Evolutionary conservation across 2,329 filamentous ascomycete species (phyloP).

Genomic region (Trichoderma simmonsii): DNA sequence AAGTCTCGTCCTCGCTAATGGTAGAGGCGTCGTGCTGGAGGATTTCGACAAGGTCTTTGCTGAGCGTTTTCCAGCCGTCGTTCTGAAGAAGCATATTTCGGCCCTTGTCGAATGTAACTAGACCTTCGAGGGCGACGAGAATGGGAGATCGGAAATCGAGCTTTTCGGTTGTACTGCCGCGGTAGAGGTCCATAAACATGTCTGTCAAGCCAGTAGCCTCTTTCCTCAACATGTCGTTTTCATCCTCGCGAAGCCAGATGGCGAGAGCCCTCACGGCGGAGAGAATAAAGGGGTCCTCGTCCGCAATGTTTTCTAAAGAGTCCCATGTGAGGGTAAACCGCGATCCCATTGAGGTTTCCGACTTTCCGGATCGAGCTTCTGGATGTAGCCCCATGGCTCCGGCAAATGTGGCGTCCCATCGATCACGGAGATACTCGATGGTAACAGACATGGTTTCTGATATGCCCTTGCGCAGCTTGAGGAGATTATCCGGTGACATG

Average conservation of each 20-base stretch:
- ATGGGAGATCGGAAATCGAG: slow-evolving; percentile 57
- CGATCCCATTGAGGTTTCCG: slow-evolving; percentile 44
- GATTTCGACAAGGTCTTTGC: slow-evolving; percentile 47
- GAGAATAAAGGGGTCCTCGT: slow-evolving; percentile 57
- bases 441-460: slow-evolving; percentile 61
- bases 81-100: slow-evolving; percentile 47
- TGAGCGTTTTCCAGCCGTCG: slow-evolving; percentile 53
- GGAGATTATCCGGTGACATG: slow-evolving; percentile 56
- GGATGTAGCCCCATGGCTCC: slow-evolving; percentile 61
- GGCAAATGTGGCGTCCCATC: slow-evolving; percentile 66
- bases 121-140: slow-evolving; percentile 58
- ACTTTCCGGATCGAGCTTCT: slow-evolving; percentile 46
- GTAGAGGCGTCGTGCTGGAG: slow-evolving; percentile 34
- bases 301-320: slow-evolving; percentile 45
- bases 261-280: slow-evolving; percentile 56
- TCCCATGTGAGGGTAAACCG: slow-evolving; percentile 57
- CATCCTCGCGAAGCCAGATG: slow-evolving; percentile 68
- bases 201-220: slow-evolving; percentile 60
- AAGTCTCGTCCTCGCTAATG: slow-evolving; percentile 31
- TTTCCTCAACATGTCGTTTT: slow-evolving; percentile 55
- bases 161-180: slow-evolving; percentile 30
- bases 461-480: slow-evolving; percentile 59
- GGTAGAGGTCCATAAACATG: slow-evolving; percentile 62
- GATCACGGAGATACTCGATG: slow-evolving; percentile 64
- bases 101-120: slow-evolving; percentile 49